phyloP scores from a whole-genome alignment of 371 early-diverging fungal species.

The Coemansia sp. region DNA sequence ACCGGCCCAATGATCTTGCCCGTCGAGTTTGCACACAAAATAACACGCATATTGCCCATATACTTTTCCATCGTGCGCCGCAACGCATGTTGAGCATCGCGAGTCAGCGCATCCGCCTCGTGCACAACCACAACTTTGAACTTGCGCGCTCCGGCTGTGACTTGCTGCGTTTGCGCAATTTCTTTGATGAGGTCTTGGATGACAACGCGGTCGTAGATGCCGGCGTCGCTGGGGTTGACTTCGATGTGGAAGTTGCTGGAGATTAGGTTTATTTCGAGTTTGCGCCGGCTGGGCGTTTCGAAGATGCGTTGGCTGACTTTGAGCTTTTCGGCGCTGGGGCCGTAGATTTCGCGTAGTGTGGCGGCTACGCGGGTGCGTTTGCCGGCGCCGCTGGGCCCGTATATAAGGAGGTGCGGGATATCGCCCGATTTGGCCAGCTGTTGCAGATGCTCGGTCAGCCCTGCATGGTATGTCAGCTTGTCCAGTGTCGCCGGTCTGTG shows the following conservation, averaged over 20 bases:
- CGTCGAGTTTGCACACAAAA: too few relatives aligned
- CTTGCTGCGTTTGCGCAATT: conserved; percentile 96
- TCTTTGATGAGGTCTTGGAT: conserved; percentile 98
- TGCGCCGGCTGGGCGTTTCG: conserved; percentile 77
- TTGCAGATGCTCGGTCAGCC: conserved; percentile 71
- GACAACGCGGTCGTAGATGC: conserved; percentile 92
- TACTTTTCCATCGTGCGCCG: too few relatives aligned
- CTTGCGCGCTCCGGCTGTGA: conserved; percentile 70
- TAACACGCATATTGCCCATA: too few relatives aligned
- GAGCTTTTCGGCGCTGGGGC: conserved; percentile 92
- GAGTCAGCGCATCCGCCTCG: conserved; percentile 91
- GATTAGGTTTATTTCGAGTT: conserved; percentile 79
- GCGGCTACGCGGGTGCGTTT: conserved; percentile 95
- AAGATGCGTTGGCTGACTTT: conserved; percentile 86
- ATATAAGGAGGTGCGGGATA: conserved; percentile 95
- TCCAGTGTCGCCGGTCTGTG: conserved; percentile 87
- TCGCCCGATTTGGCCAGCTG: conserved; percentile 78
- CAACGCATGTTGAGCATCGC: conserved; percentile 97
- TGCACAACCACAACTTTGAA: conserved; percentile 97
- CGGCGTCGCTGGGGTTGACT: conserved; percentile 93
- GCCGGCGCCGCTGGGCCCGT: conserved; percentile 96
- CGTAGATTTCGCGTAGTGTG: conserved; percentile 82
- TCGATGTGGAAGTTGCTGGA: conserved; percentile 92
- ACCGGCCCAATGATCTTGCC: conserved; percentile 51
- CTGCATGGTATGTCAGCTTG: conserved; percentile 79